A percentile compares a stretch with the other conserved stretches of the same genome.
Evolutionary conservation across 108 stramenopile genomes (phyloP).

Genomic region (Skeletonema menzelii): DNA sequence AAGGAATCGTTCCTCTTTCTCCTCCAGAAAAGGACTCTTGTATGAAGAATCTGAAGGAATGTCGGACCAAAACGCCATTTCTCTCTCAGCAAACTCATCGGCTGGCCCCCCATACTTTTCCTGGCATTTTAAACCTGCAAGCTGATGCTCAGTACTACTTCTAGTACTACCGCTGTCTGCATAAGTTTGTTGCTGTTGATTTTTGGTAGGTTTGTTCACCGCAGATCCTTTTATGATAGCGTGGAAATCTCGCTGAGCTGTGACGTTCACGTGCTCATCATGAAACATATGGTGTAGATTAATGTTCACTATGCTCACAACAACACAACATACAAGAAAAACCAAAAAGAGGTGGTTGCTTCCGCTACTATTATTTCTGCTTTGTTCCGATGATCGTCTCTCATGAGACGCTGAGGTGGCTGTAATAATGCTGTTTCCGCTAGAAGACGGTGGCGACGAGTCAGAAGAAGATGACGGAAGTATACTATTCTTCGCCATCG

Average conservation of each 20-base stretch:
- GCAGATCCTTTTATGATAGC: not conserved
- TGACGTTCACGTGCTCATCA: not conserved
- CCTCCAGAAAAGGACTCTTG: conserved; percentile 62
- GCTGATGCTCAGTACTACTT: conserved; percentile 17
- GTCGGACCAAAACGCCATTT: conserved; percentile 91
- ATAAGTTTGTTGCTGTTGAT: not conserved
- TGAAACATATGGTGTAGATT: conserved; percentile 3
- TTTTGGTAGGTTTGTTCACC: not conserved
- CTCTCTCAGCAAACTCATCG: conserved; percentile 54
- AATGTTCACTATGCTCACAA: not conserved
- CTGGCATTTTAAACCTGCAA: conserved; percentile 72
- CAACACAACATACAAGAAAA: not conserved
- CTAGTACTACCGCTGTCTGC: not conserved
- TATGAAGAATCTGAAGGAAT: conserved; percentile 66
- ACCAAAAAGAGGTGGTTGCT: not conserved
- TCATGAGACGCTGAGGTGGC: not conserved
- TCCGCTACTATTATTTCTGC: too few relatives aligned
- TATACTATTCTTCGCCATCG: not conserved
- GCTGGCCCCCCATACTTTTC: conserved; percentile 72
- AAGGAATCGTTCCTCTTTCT: conserved; percentile 63
- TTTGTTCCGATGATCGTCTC: not conserved
- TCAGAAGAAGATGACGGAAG: conserved; percentile 3
- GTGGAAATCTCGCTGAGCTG: not conserved
- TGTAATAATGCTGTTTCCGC: not conserved
- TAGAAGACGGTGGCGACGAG: not conserved